Evolutionary conservation across 768 basidiomycete species (phyloP).

Genomic region (Boletus pseudo-olivaceus): DNA sequence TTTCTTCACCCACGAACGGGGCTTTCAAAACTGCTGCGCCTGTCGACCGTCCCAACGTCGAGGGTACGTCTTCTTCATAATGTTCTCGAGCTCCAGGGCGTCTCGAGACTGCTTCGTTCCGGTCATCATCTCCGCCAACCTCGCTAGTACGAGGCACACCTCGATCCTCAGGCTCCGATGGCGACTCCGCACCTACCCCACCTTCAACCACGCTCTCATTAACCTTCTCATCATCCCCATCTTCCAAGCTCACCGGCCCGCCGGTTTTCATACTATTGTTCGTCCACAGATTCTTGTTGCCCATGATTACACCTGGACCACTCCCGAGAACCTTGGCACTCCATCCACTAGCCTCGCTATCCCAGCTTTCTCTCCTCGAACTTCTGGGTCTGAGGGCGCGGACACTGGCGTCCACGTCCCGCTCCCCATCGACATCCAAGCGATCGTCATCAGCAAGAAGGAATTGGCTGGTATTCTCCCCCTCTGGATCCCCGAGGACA

Average conservation of each 20-base stretch:
- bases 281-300: constrained; percentile 60
- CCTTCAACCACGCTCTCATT: constrained; percentile 17
- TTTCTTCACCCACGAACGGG: neutral
- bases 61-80: constrained; percentile 19
- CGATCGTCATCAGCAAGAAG: constrained; percentile 65
- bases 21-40: constrained; percentile 19
- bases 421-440: constrained; percentile 43
- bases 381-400: constrained; percentile 85
- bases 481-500: constrained; percentile 46
- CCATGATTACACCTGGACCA: constrained; percentile 42
- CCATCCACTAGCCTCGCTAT: constrained; percentile 86
- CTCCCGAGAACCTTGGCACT: constrained; percentile 62
- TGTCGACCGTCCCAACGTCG: constrained; percentile 27
- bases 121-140: constrained; percentile 2
- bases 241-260: constrained; percentile 47
- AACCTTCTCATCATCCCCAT: constrained; percentile 34
- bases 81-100: constrained; percentile 2
- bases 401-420: constrained; percentile 84
- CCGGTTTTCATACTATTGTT: constrained; percentile 60
- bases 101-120: constrained; percentile 3
- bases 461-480: constrained; percentile 66
- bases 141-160: neutral
- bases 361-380: constrained; percentile 88
- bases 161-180: constrained; percentile 5
- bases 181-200: constrained; percentile 9